Base-by-base conservation (phyloP, 1,284 basidiomycete genomes). In the Puccinia sorghi region DNA sequence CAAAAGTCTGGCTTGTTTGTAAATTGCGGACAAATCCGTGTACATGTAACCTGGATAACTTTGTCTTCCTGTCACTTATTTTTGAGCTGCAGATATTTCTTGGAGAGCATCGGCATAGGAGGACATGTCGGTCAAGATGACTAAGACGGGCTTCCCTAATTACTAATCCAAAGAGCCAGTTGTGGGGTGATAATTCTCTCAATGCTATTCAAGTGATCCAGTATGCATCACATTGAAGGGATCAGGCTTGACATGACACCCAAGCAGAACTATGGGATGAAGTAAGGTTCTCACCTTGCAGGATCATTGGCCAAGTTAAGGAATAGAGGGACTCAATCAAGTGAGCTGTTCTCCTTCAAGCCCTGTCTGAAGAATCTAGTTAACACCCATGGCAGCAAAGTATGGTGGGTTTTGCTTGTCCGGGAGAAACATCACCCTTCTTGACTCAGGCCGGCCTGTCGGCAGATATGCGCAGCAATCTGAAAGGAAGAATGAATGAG, bases 31-130 rank as follows among this genome's bases (percentile, higher is more conserved):
- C 82, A 86, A 88, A 88, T 98, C 94, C 20, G 94, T 98, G 87
- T 98, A 98, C 94, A 97, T 97, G 88, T 97, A 97, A 86, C 94
- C 94, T 66, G 97, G 97, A 89, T 99, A 99, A 84, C 97, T 97
- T 88, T 97, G 93, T 86, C 97, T 94, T 85, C 97, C 97, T 80
- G 97, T 97, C 8, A 99, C 97, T 86, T 99, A 97, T 87, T 99
- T 97, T 83, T 97, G 93, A 54, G 97, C 97, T 72, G 97, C 97
- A 79, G 97, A 99, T 52, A 97, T 92, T 87, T 98, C 96, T 87
- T 95, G 94, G 84, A 99, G 87, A 25, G 96, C 96, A 86, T 99
- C 96, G 74, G 96, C 96, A 86, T 98, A 98, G 73, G 92, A 94
- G 52, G 92, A 93, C 97, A 99, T 99, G 86, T 99, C 97, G 70